Evolutionary conservation across 2,329 filamentous ascomycete species (phyloP).

Genomic region (Phyllosticta citrichinensis): DNA sequence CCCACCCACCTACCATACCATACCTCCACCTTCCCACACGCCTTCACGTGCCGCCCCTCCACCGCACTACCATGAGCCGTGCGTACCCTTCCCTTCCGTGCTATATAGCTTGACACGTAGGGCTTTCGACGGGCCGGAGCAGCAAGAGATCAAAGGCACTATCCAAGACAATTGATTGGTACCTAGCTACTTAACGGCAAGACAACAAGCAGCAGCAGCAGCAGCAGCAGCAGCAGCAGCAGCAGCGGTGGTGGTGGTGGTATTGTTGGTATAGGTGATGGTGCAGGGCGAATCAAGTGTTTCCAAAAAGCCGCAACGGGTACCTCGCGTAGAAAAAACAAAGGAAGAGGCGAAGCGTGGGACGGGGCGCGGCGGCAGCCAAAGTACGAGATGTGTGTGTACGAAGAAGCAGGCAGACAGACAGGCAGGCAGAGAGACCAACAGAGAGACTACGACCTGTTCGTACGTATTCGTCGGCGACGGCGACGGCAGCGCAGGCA

Average conservation of each 20-base stretch:
- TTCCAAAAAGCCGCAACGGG: background rate
- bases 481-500: too few species aligned
- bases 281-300: background rate
- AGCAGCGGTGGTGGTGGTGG: background rate
- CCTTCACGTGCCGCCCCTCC: too few species aligned
- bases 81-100: too few species aligned
- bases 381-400: background rate
- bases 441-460: background rate
- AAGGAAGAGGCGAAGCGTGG: too few species aligned
- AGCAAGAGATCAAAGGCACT: background rate
- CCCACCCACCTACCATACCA: too few species aligned
- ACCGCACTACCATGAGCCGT: too few species aligned
- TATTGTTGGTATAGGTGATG: background rate
- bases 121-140: too few species aligned
- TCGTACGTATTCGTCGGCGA: background rate
- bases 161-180: background rate
- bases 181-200: background rate
- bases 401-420: background rate
- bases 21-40: too few species aligned
- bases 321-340: background rate
- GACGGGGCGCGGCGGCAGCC: too few species aligned
- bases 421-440: background rate
- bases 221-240: too few species aligned
- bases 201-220: background rate
- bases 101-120: too few species aligned